Evolutionary conservation across 768 basidiomycete species (phyloP).

Genomic region (Podaxis pistillaris): DNA sequence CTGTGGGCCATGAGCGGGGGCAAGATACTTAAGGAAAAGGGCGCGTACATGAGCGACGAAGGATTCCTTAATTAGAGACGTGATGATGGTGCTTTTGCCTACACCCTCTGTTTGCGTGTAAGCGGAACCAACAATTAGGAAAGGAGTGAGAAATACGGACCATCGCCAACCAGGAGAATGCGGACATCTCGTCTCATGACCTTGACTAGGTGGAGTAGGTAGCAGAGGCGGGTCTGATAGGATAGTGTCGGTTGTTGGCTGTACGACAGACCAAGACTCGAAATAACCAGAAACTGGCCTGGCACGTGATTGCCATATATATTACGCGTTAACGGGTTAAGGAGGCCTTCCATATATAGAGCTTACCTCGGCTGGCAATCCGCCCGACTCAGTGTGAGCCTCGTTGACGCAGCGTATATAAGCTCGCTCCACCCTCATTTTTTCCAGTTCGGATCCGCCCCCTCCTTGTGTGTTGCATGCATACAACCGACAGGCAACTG

Average conservation of each 20-base stretch:
- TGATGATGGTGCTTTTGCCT: conserved; percentile 97
- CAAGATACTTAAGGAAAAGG: conserved; percentile 6
- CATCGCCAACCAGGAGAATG: conserved; percentile 92
- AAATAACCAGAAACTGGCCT: neutral
- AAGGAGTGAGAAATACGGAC: conserved; percentile 40
- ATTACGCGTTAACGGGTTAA: neutral
- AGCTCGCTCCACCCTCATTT: too few species aligned
- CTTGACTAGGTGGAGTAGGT: conserved; percentile 10
- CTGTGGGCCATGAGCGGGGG: conserved; percentile 35
- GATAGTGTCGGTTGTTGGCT: neutral
- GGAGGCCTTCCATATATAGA: neutral
- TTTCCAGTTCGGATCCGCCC: neutral
- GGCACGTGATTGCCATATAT: conserved; percentile 1
- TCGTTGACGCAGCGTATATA: neutral
- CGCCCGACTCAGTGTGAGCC: neutral
- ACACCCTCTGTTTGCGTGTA: conserved; percentile 71
- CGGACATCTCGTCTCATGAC: conserved; percentile 89
- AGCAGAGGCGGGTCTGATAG: neutral
- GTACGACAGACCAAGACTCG: neutral
- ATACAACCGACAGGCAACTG: too few species aligned
- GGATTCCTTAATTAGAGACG: conserved; percentile 94
- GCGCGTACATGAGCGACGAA: conserved; percentile 79
- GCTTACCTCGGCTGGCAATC: neutral
- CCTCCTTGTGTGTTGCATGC: too few species aligned
- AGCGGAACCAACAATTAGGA: conserved; percentile 7